These are phyloP conservation scores for Hymenoscyphus fructigenus DNA, from an alignment of 2,329 filamentous ascomycete species.

Conservation along the genomic window DNA sequence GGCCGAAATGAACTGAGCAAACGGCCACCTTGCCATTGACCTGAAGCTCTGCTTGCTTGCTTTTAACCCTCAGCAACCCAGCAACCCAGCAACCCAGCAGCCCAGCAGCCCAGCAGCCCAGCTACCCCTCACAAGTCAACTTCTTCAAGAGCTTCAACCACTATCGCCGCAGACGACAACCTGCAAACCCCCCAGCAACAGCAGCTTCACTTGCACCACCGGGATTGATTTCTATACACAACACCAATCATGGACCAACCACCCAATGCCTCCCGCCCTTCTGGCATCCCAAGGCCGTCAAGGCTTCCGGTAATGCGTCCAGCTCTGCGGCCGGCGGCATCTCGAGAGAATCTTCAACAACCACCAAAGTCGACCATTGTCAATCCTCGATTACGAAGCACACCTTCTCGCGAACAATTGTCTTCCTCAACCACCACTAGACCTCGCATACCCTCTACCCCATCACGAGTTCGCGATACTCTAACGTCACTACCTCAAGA, in stretches of 20 bases:
- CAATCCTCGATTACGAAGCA: constrained; percentile 32
- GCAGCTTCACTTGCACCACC: neutral
- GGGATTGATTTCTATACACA: neutral
- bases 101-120: no score
- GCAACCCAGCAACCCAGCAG: neutral
- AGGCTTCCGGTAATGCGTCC: constrained; percentile 51
- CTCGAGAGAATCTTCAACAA: constrained; percentile 46
- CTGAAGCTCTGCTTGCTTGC: neutral
- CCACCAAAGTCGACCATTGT: constrained; percentile 17
- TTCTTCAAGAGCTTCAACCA: neutral
- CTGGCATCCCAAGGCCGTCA: constrained; percentile 50
- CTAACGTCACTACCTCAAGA: constrained; percentile 7
- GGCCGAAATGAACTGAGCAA: neutral
- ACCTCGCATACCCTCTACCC: constrained; percentile 23
- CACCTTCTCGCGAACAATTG: constrained; percentile 27
- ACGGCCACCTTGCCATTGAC: neutral
- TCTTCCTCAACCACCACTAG: constrained; percentile 17
- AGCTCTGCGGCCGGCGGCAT: constrained; percentile 46
- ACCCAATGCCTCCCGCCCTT: constrained; percentile 25
- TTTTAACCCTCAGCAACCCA: neutral
- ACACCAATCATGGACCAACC: constrained; percentile 33
- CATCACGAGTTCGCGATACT: constrained; percentile 16
- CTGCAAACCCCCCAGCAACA: neutral
- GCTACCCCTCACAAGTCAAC: neutral
- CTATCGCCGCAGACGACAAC: neutral